A percentile compares a stretch with the other conserved stretches of the same genome.
Evolutionary conservation across 2,329 filamentous ascomycete species (phyloP).

Genomic region (Chaetomium olivaceum): DNA sequence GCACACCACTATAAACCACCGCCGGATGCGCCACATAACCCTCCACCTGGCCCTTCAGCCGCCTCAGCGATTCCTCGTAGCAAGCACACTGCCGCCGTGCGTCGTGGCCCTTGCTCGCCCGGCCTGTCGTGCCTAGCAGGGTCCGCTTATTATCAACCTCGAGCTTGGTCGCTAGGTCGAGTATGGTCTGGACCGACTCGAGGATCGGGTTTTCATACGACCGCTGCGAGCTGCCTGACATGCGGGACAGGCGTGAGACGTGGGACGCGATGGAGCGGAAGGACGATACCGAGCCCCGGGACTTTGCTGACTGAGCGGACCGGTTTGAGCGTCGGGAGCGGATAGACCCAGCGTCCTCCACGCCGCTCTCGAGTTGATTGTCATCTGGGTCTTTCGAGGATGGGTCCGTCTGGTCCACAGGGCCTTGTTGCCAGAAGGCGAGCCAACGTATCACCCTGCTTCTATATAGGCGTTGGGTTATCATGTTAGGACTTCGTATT

Average conservation of each 20-base stretch:
- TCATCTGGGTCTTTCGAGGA: neutral
- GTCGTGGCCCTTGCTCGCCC: no score
- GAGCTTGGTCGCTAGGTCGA: neutral
- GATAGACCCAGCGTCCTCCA: neutral
- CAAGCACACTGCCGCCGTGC: neutral
- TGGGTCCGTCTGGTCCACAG: no score
- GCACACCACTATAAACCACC: neutral
- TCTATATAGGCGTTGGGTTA: neutral
- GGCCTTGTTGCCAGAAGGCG: neutral
- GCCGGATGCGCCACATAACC: neutral
- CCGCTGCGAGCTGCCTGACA: neutral
- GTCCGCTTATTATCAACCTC: neutral
- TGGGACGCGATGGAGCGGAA: neutral
- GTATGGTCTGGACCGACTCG: neutral
- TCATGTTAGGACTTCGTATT: neutral
- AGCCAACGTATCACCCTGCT: neutral
- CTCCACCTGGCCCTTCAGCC: neutral
- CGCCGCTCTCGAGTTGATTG: neutral
- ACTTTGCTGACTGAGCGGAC: no score
- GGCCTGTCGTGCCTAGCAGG: neutral
- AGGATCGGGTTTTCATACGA: neutral
- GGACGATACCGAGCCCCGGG: neutral
- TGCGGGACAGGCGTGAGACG: neutral
- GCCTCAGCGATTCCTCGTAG: neutral
- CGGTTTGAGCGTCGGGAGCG: no score